Evolutionary conservation across 108 stramenopile genomes (phyloP), one percentile per base, ranked within the genome.

Genomic region (Cyclotella baltica): DNA sequence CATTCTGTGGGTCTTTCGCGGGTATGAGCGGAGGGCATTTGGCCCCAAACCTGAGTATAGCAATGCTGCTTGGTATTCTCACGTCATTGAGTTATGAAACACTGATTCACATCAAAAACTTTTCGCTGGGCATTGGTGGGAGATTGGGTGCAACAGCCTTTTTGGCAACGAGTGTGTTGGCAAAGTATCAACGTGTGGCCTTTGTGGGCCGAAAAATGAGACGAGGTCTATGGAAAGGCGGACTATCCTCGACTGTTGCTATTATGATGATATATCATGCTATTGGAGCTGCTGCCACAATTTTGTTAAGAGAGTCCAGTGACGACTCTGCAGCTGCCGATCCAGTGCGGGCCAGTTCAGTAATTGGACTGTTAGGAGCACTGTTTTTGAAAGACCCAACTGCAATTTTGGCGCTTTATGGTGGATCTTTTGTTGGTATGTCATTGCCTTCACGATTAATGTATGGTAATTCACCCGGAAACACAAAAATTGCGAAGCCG

Each of bases 351-450:
- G 88, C 86, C 1, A 70, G 80, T 46, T 79, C 88, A 2, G 86
- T 87, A 3, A 62, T 90, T 63, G 88, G 88, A 8, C 57, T 88
- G 38, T 46, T 87, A n/a, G 88, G 80, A 20, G 59, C 80, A 23
- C 64, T 87, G 67, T 81, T 76, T 63, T 30, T 81, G 11, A 84
- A 78, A 25, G 77, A 82, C 69, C 83, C 80, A 10, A 78, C 78
- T n/a, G 81, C 85, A 38, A 40, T 73, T 15, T 56, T 88, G 43
- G 82, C 84, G 10, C 58, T 88, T 34, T 88, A 88, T 75, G 89
- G 86, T 25, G 89, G 89, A 46, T 72, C 84, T 10, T 88, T 90
- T 55, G 84, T 85, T 0, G 89, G 89, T 34, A 90, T 90, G 89
- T 56, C 67, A 15, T 62, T 85, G 18, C 89, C 89, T 37, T 87